Conservation (phyloP, 2,329 filamentous ascomycete genomes). For the Myriosclerotinia duriaeana region DNA sequence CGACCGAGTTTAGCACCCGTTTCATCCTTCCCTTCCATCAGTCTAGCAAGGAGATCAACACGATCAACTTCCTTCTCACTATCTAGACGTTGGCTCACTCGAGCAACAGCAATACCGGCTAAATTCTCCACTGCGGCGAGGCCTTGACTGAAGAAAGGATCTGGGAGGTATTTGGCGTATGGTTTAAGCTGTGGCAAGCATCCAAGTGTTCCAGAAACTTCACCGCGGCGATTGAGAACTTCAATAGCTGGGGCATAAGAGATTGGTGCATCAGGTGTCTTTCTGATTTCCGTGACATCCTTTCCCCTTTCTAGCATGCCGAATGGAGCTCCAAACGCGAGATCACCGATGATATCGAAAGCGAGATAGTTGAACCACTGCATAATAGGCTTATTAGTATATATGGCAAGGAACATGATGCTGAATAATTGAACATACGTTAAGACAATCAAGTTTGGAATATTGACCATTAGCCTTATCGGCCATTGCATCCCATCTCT, state of each 20-base stretch:
- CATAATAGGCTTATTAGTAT: neutral
- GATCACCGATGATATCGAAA: conserved; percentile 54
- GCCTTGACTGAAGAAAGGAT: conserved; percentile 76
- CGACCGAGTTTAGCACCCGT: conserved; percentile 72
- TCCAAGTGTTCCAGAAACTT: conserved; percentile 79
- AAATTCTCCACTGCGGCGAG: conserved; percentile 74
- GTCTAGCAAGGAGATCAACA: conserved; percentile 74
- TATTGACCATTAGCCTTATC: conserved; percentile 45
- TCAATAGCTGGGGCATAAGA: conserved; percentile 78
- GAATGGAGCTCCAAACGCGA: conserved; percentile 75
- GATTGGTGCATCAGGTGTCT: conserved; percentile 57
- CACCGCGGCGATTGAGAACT: conserved; percentile 82
- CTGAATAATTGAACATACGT: conserved; percentile 37
- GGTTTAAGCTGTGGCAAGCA: conserved; percentile 72
- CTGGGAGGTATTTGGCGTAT: conserved; percentile 75
- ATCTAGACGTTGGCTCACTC: conserved; percentile 75
- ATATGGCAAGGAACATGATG: neutral
- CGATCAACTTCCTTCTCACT: conserved; percentile 64
- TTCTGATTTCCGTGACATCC: conserved; percentile 73
- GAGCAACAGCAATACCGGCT: conserved; percentile 82
- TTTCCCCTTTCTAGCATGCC: conserved; percentile 79
- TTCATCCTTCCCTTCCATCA: conserved; percentile 84
- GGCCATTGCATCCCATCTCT: conserved; percentile 68
- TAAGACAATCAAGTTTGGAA: conserved; percentile 69
- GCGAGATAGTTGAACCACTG: conserved; percentile 71